Percentiles rank a stretch among this genome's conserved stretches.
These are phyloP conservation scores for Teunomyces pallodes DNA, from an alignment of 805 yeast species.

Conservation along the genomic window DNA sequence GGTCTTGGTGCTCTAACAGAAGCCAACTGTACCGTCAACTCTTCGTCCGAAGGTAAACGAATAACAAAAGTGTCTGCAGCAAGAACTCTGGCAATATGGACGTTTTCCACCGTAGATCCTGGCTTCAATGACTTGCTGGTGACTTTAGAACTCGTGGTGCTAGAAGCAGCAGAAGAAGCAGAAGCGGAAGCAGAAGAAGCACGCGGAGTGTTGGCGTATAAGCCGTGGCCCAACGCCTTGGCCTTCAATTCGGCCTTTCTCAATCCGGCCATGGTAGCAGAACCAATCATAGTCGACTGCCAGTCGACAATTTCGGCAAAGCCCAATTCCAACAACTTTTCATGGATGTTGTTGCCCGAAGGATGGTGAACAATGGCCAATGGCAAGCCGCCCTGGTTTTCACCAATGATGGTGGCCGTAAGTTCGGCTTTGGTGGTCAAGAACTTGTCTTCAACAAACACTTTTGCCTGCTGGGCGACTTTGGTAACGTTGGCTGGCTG, in stretches of 20 bases:
- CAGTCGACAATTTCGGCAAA: slow-evolving; percentile 75
- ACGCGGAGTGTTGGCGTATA: slow-evolving; percentile 48
- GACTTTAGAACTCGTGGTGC: slow-evolving; percentile 4
- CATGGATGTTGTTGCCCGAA: slow-evolving; percentile 70
- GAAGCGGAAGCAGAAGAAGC: slow-evolving; percentile 16
- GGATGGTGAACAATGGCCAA: slow-evolving; percentile 64
- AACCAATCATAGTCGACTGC: slow-evolving; percentile 71
- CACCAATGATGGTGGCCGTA: slow-evolving; percentile 59
- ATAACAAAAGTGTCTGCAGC: slow-evolving; percentile 67
- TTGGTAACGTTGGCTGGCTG: slow-evolving; percentile 49
- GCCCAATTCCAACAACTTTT: slow-evolving; percentile 64
- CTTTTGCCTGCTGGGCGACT: slow-evolving; percentile 63
- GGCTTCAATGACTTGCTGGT: slow-evolving; percentile 27
- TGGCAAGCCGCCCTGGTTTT: slow-evolving; percentile 58
- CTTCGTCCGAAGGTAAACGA: slow-evolving; percentile 48
- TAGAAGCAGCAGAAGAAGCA: slow-evolving; percentile 11
- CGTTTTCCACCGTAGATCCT: slow-evolving; percentile 51
- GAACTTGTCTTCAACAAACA: slow-evolving; percentile 60
- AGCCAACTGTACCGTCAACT: slow-evolving; percentile 68
- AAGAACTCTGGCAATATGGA: slow-evolving; percentile 57
- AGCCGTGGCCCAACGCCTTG: slow-evolving; percentile 52
- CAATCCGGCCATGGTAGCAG: slow-evolving; percentile 56
- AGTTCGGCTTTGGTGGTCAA: slow-evolving; percentile 54
- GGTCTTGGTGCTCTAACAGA: slow-evolving; percentile 74
- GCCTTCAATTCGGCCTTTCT: slow-evolving; percentile 68